phyloP scores from a whole-genome alignment of 331 rosid species.

The Rhamnella rubrinervis region DNA sequence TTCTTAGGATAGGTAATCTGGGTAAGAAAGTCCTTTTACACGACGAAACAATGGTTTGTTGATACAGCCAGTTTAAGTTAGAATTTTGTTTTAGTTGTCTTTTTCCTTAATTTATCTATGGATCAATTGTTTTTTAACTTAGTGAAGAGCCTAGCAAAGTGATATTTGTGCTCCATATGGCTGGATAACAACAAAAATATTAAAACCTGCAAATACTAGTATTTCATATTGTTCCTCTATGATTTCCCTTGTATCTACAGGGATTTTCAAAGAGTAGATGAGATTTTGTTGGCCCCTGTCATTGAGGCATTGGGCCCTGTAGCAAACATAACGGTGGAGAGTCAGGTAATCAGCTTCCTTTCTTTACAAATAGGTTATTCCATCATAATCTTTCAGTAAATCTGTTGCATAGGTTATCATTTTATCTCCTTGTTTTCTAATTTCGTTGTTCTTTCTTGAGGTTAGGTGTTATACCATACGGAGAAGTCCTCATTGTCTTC shows the following conservation, averaged over 20 bases:
- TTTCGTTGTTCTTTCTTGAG: conserved; percentile 20
- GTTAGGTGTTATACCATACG: conserved; percentile 81
- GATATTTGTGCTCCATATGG: neutral
- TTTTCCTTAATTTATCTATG: too few species aligned
- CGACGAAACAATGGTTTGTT: neutral
- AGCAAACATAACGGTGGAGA: conserved; percentile 79
- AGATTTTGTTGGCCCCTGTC: conserved; percentile 62
- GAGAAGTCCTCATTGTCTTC: conserved; percentile 80
- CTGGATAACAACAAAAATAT: conserved; percentile 2
- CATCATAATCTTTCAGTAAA: neutral
- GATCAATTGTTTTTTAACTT: too few species aligned
- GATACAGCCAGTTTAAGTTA: neutral
- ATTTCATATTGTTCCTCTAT: conserved; percentile 12
- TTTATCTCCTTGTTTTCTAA: conserved; percentile 14
- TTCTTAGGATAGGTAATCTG: neutral
- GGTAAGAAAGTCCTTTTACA: neutral
- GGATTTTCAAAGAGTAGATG: conserved; percentile 65
- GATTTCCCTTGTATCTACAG: conserved; percentile 41
- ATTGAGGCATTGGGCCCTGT: conserved; percentile 71
- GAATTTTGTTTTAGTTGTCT: too few species aligned
- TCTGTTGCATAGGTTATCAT: neutral
- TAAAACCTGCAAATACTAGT: neutral
- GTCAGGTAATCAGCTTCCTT: conserved; percentile 53
- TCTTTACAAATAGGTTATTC: neutral
- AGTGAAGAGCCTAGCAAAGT: too few species aligned